Evolutionary conservation across 208 protist species (phyloP), one percentile per base, ranked within the genome.

Genomic region (Acanthamoeba culbertsoni): DNA sequence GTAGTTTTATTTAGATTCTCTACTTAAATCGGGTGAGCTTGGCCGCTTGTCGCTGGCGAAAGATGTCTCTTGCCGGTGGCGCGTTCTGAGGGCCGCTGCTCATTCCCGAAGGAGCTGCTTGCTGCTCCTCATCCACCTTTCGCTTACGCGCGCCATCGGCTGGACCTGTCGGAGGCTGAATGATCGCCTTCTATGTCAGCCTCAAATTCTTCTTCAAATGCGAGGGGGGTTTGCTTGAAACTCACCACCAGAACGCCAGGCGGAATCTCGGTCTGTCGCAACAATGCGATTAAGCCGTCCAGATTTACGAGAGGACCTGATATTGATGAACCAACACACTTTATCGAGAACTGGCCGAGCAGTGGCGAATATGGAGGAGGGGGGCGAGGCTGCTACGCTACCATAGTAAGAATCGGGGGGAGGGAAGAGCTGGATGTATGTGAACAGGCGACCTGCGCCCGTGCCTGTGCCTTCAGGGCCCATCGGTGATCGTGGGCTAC

Each of bases 21-120:
- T 45, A 89, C 79, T 51, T 63, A 31, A 89, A 89, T 12, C 79
- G 79, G 23, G 79, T 33, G 48, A 89, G 79, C 79, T 89, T 89
- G 40, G 79, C 79, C 12, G 79, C 79, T 35, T 89, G 79, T 8
- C 79, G 79, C 43, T 89, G 40, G 6, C 79, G 43, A 62, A 89
- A 89, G 43, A 89, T 89, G 48, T 89, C 79, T 26, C 31, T 43
- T 28, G 51, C 40, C n/a, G 77, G 79, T 23, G 79, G 79, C 48
- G 71, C 71, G 71, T 82, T 82, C 71, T 89, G 79, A 7, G 12
- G 37, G 20, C 79, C 31, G 48, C 46, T 28, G 40, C 33, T 62
- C 28, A 4, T 62, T 79, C 18, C n/a, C 18, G 57, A n/a, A 28
- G 12, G 57, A 18, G 12, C 26, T 7, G 26, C 26, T 14, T 63